phyloP scores from a whole-genome alignment of 2,329 filamentous ascomycete genomes.

The Colletotrichum tropicale region DNA sequence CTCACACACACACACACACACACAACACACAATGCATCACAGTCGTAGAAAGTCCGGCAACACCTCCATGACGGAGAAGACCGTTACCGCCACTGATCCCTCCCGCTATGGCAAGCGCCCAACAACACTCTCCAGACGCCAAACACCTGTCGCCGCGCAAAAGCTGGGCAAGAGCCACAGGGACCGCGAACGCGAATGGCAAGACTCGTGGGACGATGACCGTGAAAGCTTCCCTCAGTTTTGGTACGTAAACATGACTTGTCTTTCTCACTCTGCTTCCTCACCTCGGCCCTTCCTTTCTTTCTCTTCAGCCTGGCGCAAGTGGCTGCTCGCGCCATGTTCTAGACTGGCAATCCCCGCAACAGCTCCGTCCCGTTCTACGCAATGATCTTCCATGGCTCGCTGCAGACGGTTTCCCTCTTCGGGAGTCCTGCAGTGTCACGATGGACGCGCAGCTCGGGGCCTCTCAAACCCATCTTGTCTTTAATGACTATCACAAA shows the following conservation, averaged over 20 bases:
- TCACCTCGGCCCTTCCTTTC: not conserved
- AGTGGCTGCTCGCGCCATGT: slow-evolving; percentile 7
- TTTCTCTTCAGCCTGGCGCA: not conserved
- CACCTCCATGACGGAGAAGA: slow-evolving; percentile 59
- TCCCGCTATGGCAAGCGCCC: slow-evolving; percentile 52
- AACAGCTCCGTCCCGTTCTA: not conserved
- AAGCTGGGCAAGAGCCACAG: slow-evolving; percentile 57
- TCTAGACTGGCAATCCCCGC: slow-evolving; percentile 2
- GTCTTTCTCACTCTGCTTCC: not conserved
- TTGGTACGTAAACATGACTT: slow-evolving; percentile 54
- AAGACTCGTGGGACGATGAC: slow-evolving; percentile 60
- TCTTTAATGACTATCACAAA: slow-evolving; percentile 31
- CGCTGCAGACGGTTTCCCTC: slow-evolving; percentile 18
- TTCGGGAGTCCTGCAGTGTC: slow-evolving; percentile 32
- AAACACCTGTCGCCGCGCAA: slow-evolving; percentile 42
- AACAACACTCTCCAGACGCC: slow-evolving; percentile 46
- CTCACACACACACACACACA: slow-evolving; percentile 4
- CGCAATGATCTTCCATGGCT: slow-evolving; percentile 5
- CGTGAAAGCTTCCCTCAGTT: slow-evolving; percentile 69
- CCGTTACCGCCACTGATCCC: slow-evolving; percentile 48
- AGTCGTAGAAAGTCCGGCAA: slow-evolving; percentile 62
- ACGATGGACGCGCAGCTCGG: slow-evolving; percentile 30
- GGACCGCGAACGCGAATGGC: slow-evolving; percentile 55
- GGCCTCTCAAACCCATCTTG: slow-evolving; percentile 27
- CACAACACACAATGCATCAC: slow-evolving; percentile 54